A percentile compares a stretch with the other conserved stretches of the same genome.
phyloP scores from a whole-genome alignment of 169 alveolate genomes.

The Cryptosporidium sp. region DNA sequence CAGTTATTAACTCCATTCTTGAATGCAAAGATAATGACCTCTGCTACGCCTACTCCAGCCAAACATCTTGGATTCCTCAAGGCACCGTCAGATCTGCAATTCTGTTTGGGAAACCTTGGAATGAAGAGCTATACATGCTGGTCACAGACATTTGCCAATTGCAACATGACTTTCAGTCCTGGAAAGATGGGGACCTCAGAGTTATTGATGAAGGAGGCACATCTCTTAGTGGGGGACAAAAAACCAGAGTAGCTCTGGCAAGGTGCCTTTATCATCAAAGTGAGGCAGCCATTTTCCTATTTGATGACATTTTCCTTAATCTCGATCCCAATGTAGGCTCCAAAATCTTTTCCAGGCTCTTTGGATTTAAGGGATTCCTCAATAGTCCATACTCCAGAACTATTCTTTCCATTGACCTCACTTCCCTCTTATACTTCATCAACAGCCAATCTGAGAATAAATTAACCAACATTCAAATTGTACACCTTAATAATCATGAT shows the following conservation, averaged over 20 bases:
- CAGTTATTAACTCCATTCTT: constrained; percentile 27
- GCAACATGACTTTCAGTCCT: constrained; percentile 79
- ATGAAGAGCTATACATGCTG: constrained; percentile 78
- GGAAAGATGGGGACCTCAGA: constrained; percentile 83
- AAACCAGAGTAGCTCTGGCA: constrained; percentile 91
- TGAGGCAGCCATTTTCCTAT: constrained; percentile 42
- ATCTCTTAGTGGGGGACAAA: constrained; percentile 92
- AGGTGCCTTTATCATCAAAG: constrained; percentile 85
- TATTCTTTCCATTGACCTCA: constrained; percentile 37
- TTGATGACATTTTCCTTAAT: constrained; percentile 66
- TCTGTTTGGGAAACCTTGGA: constrained; percentile 82
- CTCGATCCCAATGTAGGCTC: constrained; percentile 60
- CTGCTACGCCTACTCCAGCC: constrained; percentile 72
- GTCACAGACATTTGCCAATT: constrained; percentile 80
- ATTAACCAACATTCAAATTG: constrained; percentile 9
- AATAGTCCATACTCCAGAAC: constrained; percentile 17
- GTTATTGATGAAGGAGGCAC: constrained; percentile 88
- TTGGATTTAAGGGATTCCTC: constrained; percentile 40
- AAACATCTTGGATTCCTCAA: constrained; percentile 84
- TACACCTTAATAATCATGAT: constrained; percentile 40
- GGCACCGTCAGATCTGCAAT: constrained; percentile 87
- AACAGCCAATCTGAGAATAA: not conserved
- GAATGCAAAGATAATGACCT: constrained; percentile 18
- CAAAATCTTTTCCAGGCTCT: constrained; percentile 26
- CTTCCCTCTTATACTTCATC: constrained; percentile 37